A percentile compares a stretch with the other conserved stretches of the same genome.
Evolutionary conservation across 2,329 filamentous ascomycete genomes (phyloP).

Genomic region (Hymenoscyphus albidus): DNA sequence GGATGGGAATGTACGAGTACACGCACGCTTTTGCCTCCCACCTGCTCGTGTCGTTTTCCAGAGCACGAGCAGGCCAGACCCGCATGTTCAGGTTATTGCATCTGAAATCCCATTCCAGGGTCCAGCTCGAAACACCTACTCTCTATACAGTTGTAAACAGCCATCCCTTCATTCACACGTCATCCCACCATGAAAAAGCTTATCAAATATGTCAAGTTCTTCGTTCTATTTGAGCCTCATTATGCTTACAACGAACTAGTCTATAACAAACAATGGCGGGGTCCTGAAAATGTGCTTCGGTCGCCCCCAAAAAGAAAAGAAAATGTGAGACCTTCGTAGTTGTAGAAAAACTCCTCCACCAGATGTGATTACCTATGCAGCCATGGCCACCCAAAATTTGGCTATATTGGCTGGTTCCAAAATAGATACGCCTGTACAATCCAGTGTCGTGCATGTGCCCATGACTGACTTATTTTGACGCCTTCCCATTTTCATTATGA

Average conservation of each 20-base stretch:
- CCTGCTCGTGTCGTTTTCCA: not conserved
- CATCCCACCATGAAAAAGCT: not conserved
- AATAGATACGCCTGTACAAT: not conserved
- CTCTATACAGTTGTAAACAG: not conserved
- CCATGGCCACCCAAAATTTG: not conserved
- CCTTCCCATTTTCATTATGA: slow-evolving; percentile 4
- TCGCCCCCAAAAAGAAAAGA: not conserved
- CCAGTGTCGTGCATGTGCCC: not conserved
- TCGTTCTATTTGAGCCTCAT: not conserved
- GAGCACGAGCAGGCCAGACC: not conserved
- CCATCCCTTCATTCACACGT: not conserved
- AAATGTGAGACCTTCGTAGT: not conserved
- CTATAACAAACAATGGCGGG: not conserved
- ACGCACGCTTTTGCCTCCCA: no score
- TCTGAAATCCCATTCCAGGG: not conserved
- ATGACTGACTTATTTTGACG: not conserved
- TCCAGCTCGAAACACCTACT: not conserved
- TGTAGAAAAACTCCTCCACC: slow-evolving; percentile 12
- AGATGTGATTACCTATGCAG: slow-evolving; percentile 2
- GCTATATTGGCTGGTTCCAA: not conserved
- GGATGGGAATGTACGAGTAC: not conserved
- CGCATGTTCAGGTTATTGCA: not conserved
- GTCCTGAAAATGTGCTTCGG: not conserved
- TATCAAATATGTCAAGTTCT: not conserved
- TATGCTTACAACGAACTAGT: not conserved